A percentile compares a stretch with the other conserved stretches of the same genome.
Conservation (phyloP, 1,139 yeast species). For the Groenewaldozyma sp. region DNA sequence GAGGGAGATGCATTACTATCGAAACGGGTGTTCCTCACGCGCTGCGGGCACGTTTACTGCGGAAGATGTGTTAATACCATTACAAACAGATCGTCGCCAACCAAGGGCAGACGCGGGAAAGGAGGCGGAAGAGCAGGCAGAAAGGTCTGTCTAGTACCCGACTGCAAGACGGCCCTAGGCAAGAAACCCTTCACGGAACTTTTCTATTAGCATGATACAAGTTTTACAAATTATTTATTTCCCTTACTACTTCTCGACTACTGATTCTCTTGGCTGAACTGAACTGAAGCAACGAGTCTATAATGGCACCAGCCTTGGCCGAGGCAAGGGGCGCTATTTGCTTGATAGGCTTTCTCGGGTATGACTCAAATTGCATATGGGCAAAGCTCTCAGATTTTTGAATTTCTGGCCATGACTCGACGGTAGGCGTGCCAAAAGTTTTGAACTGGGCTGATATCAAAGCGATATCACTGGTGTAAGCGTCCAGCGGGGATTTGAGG, state of each 20-base stretch:
- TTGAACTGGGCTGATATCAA: constrained; percentile 54
- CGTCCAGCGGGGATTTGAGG: constrained; percentile 35
- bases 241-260: constrained; percentile 25
- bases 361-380: constrained; percentile 31
- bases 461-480: constrained; percentile 49
- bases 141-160: not conserved
- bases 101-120: too few relatives aligned
- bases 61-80: constrained; percentile 71
- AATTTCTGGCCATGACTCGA: constrained; percentile 41
- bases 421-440: constrained; percentile 60
- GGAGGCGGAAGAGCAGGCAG: too few relatives aligned
- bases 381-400: constrained; percentile 33
- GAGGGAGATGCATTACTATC: constrained; percentile 49
- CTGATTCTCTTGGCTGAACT: constrained; percentile 32
- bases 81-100: constrained; percentile 12
- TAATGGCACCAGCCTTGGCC: constrained; percentile 19
- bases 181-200: constrained; percentile 19
- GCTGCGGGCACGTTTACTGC: constrained; percentile 82
- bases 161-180: not conserved
- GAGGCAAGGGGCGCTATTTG: constrained; percentile 33
- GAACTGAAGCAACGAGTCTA: constrained; percentile 33
- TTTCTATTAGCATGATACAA: constrained; percentile 12
- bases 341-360: constrained; percentile 26
- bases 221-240: not conserved
- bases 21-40: constrained; percentile 55